Base-by-base conservation (phyloP, 2,329 filamentous ascomycete genomes). In the Ophiostoma triangulosporum region DNA sequence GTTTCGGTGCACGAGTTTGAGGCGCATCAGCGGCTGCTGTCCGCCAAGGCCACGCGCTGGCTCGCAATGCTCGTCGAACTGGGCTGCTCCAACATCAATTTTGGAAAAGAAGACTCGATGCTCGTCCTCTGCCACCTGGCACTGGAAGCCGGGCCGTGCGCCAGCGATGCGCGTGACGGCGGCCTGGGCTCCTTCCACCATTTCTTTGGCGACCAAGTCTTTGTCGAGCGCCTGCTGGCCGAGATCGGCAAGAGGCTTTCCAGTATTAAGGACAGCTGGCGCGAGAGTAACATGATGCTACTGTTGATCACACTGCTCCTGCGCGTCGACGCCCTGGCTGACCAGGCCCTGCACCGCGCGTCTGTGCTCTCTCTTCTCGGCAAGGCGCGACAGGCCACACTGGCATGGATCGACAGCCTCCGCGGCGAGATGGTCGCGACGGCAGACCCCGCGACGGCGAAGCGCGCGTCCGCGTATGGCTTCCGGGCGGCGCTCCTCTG, bases 401-500 rank as follows among this genome's bases (percentile, higher is more conserved):
- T 70, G 0, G 45, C 58, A 0, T 86, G 82, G 82, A 69, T 76
- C 2, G 53, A 56, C 0, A 57, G 62, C 1, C 65, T 84, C 0
- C 69, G 73, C 1, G 54, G 60, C 0, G 75, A 80, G 48, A 67
- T 74, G 0, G 64, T 66, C 15, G 63, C 60, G 1, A 64, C 69
- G 0, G 63, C 49, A 0, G 69, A 76, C 17, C 61, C 64, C 0
- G 64, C 70, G 1, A 63, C 62, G 0, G 64, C 71, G 0, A 63
- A 66, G 17, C 68, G 67, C 26, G 64, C 65, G 6, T 68, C 71
- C 3, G 57, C 60, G 0, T 80, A 76, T 56, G 70, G 70, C 0
- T 68, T 84, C 0, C 73, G 72, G 64, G 73, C 79, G 0, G 73
- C 80, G 0, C 56, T 85, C 0, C 65, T 84, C 0, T 83, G 79